Evolutionary conservation across 257 asterid genomes (phyloP).

Genomic region (Ligustrum vulgare): DNA sequence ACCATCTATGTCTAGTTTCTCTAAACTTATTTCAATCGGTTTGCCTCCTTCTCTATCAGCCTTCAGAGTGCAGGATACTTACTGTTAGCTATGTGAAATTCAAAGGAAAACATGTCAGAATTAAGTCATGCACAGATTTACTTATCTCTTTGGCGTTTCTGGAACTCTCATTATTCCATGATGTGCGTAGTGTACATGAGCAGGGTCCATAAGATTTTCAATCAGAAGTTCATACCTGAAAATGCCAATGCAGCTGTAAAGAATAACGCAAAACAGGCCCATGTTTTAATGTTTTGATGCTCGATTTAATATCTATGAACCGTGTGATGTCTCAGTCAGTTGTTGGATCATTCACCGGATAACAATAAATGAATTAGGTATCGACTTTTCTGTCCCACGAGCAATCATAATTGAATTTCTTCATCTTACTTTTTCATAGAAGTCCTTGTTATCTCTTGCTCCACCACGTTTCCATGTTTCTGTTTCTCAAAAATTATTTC

Average conservation of each 20-base stretch:
- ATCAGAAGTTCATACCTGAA: conserved; percentile 79
- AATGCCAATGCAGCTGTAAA: conserved; percentile 11
- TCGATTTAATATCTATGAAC: neutral
- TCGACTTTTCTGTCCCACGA: neutral
- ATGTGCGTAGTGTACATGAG: conserved; percentile 95
- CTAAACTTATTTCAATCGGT: conserved; percentile 56
- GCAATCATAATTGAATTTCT: neutral
- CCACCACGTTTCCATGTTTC: neutral
- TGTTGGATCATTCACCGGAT: neutral
- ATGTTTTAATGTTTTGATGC: no score
- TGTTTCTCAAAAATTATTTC: neutral
- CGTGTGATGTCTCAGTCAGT: neutral
- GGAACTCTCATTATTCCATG: conserved; percentile 65
- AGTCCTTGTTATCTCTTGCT: neutral
- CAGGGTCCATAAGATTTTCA: conserved; percentile 97
- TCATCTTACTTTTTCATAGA: neutral
- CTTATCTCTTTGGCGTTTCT: conserved; percentile 73
- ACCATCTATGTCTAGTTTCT: conserved; percentile 53
- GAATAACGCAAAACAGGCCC: conserved; percentile 5
- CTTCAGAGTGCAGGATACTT: conserved; percentile 61
- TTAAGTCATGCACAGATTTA: conserved; percentile 26
- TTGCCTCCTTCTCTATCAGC: conserved; percentile 90
- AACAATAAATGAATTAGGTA: neutral
- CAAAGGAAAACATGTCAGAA: conserved; percentile 1
- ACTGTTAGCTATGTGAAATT: conserved; percentile 34